Evolutionary conservation across 345 rosid species (phyloP).

Genomic region (Mangifera indica): DNA sequence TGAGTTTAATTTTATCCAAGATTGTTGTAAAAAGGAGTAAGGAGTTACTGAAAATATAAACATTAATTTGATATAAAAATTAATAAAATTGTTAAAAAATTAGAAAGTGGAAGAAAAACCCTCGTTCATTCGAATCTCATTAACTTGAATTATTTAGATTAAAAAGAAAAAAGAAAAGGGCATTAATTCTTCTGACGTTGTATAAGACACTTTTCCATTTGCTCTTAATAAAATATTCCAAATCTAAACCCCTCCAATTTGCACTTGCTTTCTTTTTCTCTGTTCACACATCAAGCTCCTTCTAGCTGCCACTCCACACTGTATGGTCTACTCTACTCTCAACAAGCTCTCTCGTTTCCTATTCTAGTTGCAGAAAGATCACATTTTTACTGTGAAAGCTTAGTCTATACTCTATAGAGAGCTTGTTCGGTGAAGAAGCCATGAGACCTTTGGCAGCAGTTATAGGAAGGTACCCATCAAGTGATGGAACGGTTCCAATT

Average conservation of each 20-base stretch:
- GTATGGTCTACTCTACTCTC: not conserved
- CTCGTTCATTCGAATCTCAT: too few relatives aligned
- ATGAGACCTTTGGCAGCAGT: constrained; percentile 80
- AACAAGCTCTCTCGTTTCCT: not conserved
- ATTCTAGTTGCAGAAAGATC: not conserved
- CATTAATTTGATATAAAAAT: too few relatives aligned
- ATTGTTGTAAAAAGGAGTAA: too few relatives aligned
- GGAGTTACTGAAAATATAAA: too few relatives aligned
- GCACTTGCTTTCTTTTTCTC: not conserved
- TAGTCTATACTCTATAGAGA: not conserved
- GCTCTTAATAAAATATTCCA: constrained; percentile 29
- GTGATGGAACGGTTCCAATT: constrained; percentile 69
- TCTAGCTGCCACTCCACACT: constrained; percentile 25
- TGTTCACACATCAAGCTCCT: constrained; percentile 12
- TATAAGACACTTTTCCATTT: too few relatives aligned
- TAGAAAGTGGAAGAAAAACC: too few relatives aligned
- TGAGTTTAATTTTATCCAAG: too few relatives aligned
- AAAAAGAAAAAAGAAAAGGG: too few relatives aligned
- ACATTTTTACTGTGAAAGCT: not conserved
- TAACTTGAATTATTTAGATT: too few relatives aligned
- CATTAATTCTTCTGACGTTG: too few relatives aligned
- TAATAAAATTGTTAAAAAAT: too few relatives aligned
- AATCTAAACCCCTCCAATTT: constrained; percentile 17
- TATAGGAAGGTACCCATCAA: constrained; percentile 87
- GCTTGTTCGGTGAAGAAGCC: constrained; percentile 14